These are phyloP conservation scores for Papiliotrema flavescens DNA, from an alignment of 1,284 basidiomycete species.

Conservation along the genomic window DNA sequence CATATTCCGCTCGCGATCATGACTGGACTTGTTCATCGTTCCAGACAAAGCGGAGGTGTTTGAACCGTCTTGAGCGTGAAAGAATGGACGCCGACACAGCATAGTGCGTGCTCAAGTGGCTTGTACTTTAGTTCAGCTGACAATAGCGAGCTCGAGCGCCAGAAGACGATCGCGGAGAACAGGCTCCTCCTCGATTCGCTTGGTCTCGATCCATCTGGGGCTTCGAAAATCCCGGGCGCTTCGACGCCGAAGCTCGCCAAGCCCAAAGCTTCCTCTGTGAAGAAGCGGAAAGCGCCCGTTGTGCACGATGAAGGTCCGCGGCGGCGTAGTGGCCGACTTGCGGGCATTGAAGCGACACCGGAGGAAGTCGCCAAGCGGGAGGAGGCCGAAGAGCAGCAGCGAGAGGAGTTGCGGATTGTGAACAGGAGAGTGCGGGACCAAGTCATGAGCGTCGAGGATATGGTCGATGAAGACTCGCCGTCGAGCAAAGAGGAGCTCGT, in stretches of 20 bases:
- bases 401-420: conserved; percentile 30
- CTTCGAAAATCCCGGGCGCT: conserved; percentile 19
- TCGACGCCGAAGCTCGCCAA: conserved; percentile 12
- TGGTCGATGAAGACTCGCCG: conserved; percentile 32
- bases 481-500: conserved; percentile 20
- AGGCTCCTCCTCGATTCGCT: conserved; percentile 46
- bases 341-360: conserved; percentile 39
- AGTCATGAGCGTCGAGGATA: conserved; percentile 34
- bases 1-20: too few species aligned
- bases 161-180: conserved; percentile 49
- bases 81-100: too few species aligned
- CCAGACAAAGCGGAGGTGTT: neutral
- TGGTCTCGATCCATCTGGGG: conserved; percentile 38
- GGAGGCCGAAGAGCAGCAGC: conserved; percentile 33
- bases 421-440: conserved; percentile 33
- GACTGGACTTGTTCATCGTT: too few species aligned
- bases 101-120: too few species aligned
- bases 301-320: conserved; percentile 27
- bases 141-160: conserved; percentile 47
- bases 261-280: neutral
- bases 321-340: conserved; percentile 34
- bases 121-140: too few species aligned
- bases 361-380: conserved; percentile 28
- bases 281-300: conserved; percentile 25
- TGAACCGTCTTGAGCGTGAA: too few species aligned